A percentile compares a stretch with the other conserved stretches of the same genome.
These are phyloP conservation scores for Coprinopsis strossmayeri DNA, from an alignment of 768 basidiomycete species.

Conservation along the genomic window DNA sequence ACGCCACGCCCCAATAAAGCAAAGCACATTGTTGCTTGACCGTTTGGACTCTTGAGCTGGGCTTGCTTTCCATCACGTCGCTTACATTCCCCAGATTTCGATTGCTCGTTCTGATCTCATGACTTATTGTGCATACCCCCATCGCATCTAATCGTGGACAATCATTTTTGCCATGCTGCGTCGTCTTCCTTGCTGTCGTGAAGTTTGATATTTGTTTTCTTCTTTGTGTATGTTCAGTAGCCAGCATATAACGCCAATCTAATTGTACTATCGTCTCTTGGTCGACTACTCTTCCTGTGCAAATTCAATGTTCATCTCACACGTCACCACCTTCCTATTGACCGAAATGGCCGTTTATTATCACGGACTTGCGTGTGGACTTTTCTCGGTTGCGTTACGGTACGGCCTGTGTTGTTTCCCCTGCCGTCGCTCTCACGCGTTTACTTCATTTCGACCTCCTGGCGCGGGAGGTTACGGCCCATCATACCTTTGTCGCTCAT, in stretches of 20 bases:
- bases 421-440: background rate
- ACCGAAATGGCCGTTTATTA: background rate
- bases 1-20: constrained; percentile 36
- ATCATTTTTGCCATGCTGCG: background rate
- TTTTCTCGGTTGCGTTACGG: background rate
- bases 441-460: background rate
- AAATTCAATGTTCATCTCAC: too few relatives aligned
- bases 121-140: constrained; percentile 3
- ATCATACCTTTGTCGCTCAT: background rate
- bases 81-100: background rate
- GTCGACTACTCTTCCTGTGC: background rate
- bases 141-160: constrained; percentile 3
- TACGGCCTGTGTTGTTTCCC: background rate
- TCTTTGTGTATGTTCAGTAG: background rate
- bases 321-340: too few relatives aligned
- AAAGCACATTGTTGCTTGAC: background rate
- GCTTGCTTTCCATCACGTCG: background rate
- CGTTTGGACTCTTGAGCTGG: background rate
- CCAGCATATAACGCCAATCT: constrained; percentile 1
- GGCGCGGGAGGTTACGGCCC: background rate
- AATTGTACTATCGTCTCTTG: background rate
- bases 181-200: background rate
- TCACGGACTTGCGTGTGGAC: background rate
- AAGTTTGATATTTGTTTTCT: background rate
- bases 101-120: background rate